Base-by-base conservation (phyloP, 192 early-diverging fungal species). In the Umbelopsis ramanniana region DNA sequence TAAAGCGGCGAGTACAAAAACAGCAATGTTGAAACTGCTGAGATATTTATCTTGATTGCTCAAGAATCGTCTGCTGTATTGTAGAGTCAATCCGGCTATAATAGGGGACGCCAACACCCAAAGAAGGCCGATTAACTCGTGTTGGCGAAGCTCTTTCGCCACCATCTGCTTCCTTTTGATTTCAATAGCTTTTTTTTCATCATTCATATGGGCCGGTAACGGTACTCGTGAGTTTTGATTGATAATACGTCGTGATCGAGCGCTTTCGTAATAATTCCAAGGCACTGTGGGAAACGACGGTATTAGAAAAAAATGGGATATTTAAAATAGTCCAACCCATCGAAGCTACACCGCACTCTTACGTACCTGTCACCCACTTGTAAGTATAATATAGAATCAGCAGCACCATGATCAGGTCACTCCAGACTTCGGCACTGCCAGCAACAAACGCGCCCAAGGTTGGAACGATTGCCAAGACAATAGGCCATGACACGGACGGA, bases 331-430 rank as follows among this genome's bases (percentile, higher is more conserved):
- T 19, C 12, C 1, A 35, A 3, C 19, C 5, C 15, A 12, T 12
- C 29, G 15, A 69, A 29, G 11, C 40, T 11, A 2, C 6, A 7
- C n/a, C n/a, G n/a, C n/a, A n/a, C n/a, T n/a, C n/a, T n/a, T n/a
- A n/a, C n/a, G n/a, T 86, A 86, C 87, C 87, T 84, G 83, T 89
- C 47, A 89, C 82, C 72, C 85, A 84, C 68, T 87, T 85, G 46
- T 87, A 89, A 47, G 87, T 79, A 69, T 85, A 89, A 67, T 86
- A 89, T 3, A 82, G 76, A 19, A 87, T 89, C 55, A 89, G 74
- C 23, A 83, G 43, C 14, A 87, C 73, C 46, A 85, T 81, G 24
- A 89, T 67, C 46, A 89, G 85, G 72, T 89, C 87, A 52, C 83
- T 84, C 81, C 84, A 89, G 50, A 85, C 75, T 63, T 89, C 87